These are phyloP conservation scores for Rhodamnia argentea DNA, from an alignment of 345 rosid species.

Conservation along the genomic window DNA sequence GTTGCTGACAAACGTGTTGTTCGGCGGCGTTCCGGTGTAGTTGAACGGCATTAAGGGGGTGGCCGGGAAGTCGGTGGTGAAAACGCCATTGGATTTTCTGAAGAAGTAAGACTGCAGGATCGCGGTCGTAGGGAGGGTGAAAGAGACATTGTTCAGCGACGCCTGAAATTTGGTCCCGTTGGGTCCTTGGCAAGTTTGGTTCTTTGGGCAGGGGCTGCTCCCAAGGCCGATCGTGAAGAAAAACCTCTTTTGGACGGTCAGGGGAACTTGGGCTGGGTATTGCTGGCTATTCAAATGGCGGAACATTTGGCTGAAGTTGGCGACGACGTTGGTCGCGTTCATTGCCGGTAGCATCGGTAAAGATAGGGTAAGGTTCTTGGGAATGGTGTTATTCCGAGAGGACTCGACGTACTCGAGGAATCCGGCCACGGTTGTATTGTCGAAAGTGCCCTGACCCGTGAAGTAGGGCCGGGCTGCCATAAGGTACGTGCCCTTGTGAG, in stretches of 20 bases:
- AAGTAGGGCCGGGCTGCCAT: conserved; percentile 69
- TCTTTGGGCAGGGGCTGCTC: conserved; percentile 43
- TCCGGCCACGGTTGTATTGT: conserved; percentile 58
- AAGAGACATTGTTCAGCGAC: conserved; percentile 53
- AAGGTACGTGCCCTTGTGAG: conserved; percentile 41
- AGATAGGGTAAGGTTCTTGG: conserved; percentile 7
- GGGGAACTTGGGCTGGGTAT: conserved; percentile 59
- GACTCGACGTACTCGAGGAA: conserved; percentile 42
- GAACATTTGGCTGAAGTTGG: conserved; percentile 35
- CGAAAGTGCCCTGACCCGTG: conserved; percentile 55
- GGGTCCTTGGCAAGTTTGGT: conserved; percentile 73
- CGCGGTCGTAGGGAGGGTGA: conserved; percentile 41
- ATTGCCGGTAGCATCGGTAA: conserved; percentile 51
- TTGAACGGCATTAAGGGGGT: conserved; percentile 43
- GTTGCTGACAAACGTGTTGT: conserved; percentile 37
- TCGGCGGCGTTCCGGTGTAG: conserved; percentile 69
- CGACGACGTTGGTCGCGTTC: conserved; percentile 36
- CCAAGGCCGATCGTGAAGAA: conserved; percentile 64
- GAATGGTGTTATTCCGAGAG: neutral
- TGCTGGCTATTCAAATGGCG: conserved; percentile 38
- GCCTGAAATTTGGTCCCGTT: conserved; percentile 58
- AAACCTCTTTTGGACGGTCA: conserved; percentile 19
- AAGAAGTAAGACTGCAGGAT: conserved; percentile 46
- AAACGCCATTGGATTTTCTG: conserved; percentile 35
- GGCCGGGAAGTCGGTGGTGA: conserved; percentile 43